phyloP scores from a whole-genome alignment of 345 rosid species.

The Lepidium africanum region DNA sequence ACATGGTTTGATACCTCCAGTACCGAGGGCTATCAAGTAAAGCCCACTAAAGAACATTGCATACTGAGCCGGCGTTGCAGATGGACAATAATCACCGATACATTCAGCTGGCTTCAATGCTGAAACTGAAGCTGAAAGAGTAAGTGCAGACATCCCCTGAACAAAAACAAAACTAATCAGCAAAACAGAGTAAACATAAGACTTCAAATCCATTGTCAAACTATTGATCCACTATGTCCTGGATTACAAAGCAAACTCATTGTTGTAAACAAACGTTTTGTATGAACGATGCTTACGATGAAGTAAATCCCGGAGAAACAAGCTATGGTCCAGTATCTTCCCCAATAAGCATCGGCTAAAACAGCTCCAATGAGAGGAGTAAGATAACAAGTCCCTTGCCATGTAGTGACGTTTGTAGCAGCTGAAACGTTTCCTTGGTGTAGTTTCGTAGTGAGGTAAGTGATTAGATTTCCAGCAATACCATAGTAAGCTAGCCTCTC shows the following conservation, averaged over 20 bases:
- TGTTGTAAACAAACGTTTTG: neutral
- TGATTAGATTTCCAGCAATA: conserved; percentile 79
- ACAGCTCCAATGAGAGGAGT: conserved; percentile 91
- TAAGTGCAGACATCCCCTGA: conserved; percentile 80
- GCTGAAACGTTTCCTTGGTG: conserved; percentile 91
- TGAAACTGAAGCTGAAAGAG: conserved; percentile 81
- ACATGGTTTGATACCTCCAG: conserved; percentile 96
- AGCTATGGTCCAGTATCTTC: conserved; percentile 97
- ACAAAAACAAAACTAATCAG: neutral
- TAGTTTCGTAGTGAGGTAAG: conserved; percentile 66
- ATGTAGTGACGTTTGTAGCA: conserved; percentile 80
- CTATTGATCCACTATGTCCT: neutral
- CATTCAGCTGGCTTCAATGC: conserved; percentile 65
- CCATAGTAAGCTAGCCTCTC: conserved; percentile 95
- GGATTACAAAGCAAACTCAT: neutral
- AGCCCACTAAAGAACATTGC: conserved; percentile 79
- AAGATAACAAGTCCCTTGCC: conserved; percentile 90
- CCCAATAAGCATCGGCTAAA: conserved; percentile 94
- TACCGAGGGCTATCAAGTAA: conserved; percentile 81
- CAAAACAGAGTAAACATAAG: neutral
- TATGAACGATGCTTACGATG: conserved; percentile 33
- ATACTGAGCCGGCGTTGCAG: conserved; percentile 62
- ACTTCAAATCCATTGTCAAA: neutral
- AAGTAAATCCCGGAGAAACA: conserved; percentile 75
- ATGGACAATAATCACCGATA: conserved; percentile 50